These are phyloP conservation scores for Phenoliferia sp. DNA, from an alignment of 1,284 basidiomycete genomes.

Conservation along the genomic window DNA sequence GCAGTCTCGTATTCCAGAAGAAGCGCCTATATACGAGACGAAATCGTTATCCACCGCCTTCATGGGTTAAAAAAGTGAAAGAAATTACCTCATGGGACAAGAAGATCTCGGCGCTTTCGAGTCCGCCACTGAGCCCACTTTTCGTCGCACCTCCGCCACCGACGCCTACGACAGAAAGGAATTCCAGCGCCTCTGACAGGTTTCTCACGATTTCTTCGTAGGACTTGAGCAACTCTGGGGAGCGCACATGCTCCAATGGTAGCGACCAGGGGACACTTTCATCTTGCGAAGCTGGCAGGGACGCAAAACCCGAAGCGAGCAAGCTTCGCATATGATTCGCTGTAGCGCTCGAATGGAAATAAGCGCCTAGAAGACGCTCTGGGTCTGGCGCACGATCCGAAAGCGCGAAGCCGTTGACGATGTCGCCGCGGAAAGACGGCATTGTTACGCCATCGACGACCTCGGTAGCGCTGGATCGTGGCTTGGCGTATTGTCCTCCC, in stretches of 20 bases:
- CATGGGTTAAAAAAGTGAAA: background rate
- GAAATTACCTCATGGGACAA: conserved; percentile 60
- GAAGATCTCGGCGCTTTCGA: conserved; percentile 91
- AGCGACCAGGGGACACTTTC: conserved; percentile 86
- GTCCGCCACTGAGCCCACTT: conserved; percentile 63
- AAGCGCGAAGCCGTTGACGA: conserved; percentile 77
- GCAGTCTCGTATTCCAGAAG: conserved; percentile 92
- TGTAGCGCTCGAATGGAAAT: conserved; percentile 92
- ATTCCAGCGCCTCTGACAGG: conserved; percentile 86
- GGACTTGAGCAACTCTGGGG: conserved; percentile 65
- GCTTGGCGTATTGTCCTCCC: conserved; percentile 92
- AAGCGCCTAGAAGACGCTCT: conserved; percentile 75
- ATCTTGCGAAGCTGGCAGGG: conserved; percentile 39
- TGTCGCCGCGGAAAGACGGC: conserved; percentile 86
- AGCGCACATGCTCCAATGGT: conserved; percentile 88
- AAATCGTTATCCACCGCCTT: background rate
- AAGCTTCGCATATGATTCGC: conserved; percentile 87
- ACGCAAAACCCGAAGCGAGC: conserved; percentile 85
- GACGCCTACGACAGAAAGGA: conserved; percentile 80
- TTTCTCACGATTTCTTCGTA: conserved; percentile 80
- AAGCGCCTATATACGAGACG: conserved; percentile 56
- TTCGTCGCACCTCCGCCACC: conserved; percentile 54
- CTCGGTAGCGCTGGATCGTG: conserved; percentile 81
- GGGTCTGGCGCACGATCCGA: conserved; percentile 82
- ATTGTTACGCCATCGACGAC: conserved; percentile 47